Base-by-base conservation (phyloP, 331 rosid genomes). In the Cydonia oblonga region DNA sequence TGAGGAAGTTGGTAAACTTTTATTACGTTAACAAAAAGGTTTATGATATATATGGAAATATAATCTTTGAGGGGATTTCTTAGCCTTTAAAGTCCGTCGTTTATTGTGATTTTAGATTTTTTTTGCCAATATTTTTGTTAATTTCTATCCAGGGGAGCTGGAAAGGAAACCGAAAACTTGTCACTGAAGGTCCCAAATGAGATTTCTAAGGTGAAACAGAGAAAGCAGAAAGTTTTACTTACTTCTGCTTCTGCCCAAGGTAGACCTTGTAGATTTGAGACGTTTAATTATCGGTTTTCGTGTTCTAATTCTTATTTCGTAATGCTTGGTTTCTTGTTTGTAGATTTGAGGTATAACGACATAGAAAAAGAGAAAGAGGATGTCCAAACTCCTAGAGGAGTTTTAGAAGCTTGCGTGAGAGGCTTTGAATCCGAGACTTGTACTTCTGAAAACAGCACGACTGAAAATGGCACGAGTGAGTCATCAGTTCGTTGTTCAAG, bases 301-400 rank as follows among this genome's bases (percentile, higher is more conserved):
- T 49, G 19, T 33, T 42, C 25, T 16, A 44, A 25, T 74, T 72
- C 19, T 26, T 28, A 52, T 25, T 53, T 54, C 35, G 30, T 71
- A 66, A n/a, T 79, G 32, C 14, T 68, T 59, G 4, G 71, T 53
- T 53, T 64, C 35, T 63, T 57, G 32, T 75, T 73, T 59, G 53
- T 72, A 93, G 98, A 89, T 75, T 81, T 87, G 86, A 87, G 90
- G 68, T 71, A 68, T 65, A 64, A 72, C 35, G 95, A 90, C 35
- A 61, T 83, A 68, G 92, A 87, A 84, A 89, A 79, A 59, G 98
- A 89, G 84, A 88, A 82, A 62, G 81, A 80, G 7, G 85, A 86
- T n/a, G 75, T 1, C 13, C 53, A 76, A 35, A 89, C 98, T 67
- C 98, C 98, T 40, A 86, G 95, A 83, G 98, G 92, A 30, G 97